Evolutionary conservation across 2,329 filamentous ascomycete genomes (phyloP), one percentile per base, ranked within the genome.

Genomic region (Xylariaceae sp.): DNA sequence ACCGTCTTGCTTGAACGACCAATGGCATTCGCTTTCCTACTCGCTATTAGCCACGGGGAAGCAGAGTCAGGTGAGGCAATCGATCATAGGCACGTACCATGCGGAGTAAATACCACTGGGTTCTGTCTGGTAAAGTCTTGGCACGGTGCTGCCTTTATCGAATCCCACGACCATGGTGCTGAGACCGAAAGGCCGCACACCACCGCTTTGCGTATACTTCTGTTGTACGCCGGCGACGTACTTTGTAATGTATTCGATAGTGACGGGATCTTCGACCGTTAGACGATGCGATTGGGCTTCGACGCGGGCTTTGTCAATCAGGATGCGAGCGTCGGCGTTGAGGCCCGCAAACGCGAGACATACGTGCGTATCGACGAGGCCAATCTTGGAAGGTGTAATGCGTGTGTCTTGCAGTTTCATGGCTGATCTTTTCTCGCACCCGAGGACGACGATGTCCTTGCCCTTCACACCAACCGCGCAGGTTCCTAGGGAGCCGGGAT

Each of bases 361-460:
- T 67, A 96, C 92, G 75, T 99, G 94, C 68, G 86, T 89, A 74
- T 99, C 94, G 69, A 99, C 84, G 62, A 96, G 84, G 66, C 92
- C 91, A 73, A 99, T 96, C 81, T 99, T 99, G 65, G 94, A 97
- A 12, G 94, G 94, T 29, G 94, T 99, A 74, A 99, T 99, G 71
- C 94, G 88, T 54, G 95, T 99, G 75, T 99, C 94, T 81, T 99
- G 94, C 57, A 99, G 85, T 78, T 99, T 99, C 88, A 99, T 96
- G 32, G 94, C 94, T 49, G 94, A 97, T 66, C 92, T 86, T 83
- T 99, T 99, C 78, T 99, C 94, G 75, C 94, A 99, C 67, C 94
- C 94, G 47, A 99, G 81, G 29, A 99, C 94, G 34, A 99, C 94
- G 61, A 97, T 88, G 72, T 95, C 89, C 66, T 83, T 80, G 67